Evolutionary conservation across 2,329 filamentous ascomycete species (phyloP).

Genomic region (Blastomyces silverae): DNA sequence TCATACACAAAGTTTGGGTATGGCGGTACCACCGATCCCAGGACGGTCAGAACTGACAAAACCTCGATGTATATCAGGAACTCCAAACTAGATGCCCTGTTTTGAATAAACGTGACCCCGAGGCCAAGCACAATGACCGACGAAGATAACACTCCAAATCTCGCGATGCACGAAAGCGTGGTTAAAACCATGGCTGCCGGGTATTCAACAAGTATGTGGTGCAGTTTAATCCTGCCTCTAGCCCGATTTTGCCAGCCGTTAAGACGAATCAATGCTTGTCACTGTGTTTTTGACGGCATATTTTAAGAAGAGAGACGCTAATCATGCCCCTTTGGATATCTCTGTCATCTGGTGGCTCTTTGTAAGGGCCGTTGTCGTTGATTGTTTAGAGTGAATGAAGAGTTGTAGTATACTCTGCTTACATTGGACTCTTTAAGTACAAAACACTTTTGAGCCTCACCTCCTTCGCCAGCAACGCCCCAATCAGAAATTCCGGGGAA

Average conservation of each 20-base stretch:
- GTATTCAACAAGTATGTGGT: not conserved
- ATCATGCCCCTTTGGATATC: not conserved
- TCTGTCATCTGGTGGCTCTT: not conserved
- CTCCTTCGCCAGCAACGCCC: not conserved
- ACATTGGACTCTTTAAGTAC: too few species aligned
- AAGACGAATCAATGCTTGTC: not conserved
- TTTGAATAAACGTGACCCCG: conserved; percentile 9
- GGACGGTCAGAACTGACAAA: conserved; percentile 2
- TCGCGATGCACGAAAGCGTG: conserved; percentile 10
- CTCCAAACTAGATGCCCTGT: conserved; percentile 8
- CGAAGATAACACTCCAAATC: conserved; percentile 4
- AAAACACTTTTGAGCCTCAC: not conserved
- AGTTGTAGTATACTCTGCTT: too few species aligned
- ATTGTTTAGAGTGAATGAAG: not conserved
- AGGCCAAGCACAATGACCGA: conserved; percentile 11
- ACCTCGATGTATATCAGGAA: conserved; percentile 14
- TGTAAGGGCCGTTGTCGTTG: not conserved
- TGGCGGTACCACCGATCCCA: conserved; percentile 10
- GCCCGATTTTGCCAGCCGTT: not conserved
- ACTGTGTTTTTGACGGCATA: not conserved
- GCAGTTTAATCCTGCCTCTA: not conserved
- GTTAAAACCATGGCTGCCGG: conserved; percentile 2
- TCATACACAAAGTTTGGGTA: conserved; percentile 14
- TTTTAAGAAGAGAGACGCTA: not conserved
- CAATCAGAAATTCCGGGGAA: not conserved